phyloP scores from a whole-genome alignment of 1,284 basidiomycete species.

The Moesziomyces sp. region DNA sequence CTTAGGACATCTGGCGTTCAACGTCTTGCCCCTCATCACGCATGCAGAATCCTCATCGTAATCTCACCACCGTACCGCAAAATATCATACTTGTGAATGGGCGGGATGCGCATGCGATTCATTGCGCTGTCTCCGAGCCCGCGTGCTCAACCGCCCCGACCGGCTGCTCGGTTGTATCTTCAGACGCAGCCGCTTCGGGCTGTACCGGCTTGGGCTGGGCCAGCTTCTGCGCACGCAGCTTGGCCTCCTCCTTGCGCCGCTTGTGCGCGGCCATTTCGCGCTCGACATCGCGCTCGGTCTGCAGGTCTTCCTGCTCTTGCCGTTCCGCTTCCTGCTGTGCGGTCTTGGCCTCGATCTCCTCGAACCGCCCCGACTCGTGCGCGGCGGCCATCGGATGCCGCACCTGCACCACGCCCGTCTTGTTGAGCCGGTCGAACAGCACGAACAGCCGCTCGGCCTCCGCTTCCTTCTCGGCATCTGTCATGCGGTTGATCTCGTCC shows the following conservation, averaged over 20 bases:
- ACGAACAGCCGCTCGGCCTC: slow-evolving; percentile 58
- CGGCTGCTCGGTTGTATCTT: neutral
- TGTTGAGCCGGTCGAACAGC: slow-evolving; percentile 59
- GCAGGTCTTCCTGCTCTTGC: slow-evolving; percentile 36
- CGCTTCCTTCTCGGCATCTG: slow-evolving; percentile 54
- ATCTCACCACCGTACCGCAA: too few species aligned
- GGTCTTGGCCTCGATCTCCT: slow-evolving; percentile 31
- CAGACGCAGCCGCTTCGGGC: too few species aligned
- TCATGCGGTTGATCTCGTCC: slow-evolving; percentile 49
- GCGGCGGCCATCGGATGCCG: slow-evolving; percentile 45
- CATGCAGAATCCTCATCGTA: too few species aligned
- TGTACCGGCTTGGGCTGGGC: neutral
- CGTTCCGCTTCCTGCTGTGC: slow-evolving; percentile 27
- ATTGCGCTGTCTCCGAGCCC: neutral
- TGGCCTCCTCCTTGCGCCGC: slow-evolving; percentile 34
- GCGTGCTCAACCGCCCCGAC: neutral
- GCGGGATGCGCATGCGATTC: too few species aligned
- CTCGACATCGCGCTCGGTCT: slow-evolving; percentile 40
- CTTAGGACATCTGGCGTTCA: too few species aligned
- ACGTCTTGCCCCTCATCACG: too few species aligned
- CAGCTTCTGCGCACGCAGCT: slow-evolving; percentile 23
- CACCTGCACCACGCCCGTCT: slow-evolving; percentile 54
- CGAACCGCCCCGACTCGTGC: slow-evolving; percentile 37
- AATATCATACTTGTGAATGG: too few species aligned
- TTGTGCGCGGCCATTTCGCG: slow-evolving; percentile 30